A percentile compares a stretch with the other conserved stretches of the same genome.
Evolutionary conservation across 495 filamentous ascomycete species (phyloP).

Genomic region (Astrocystis sublimbata): DNA sequence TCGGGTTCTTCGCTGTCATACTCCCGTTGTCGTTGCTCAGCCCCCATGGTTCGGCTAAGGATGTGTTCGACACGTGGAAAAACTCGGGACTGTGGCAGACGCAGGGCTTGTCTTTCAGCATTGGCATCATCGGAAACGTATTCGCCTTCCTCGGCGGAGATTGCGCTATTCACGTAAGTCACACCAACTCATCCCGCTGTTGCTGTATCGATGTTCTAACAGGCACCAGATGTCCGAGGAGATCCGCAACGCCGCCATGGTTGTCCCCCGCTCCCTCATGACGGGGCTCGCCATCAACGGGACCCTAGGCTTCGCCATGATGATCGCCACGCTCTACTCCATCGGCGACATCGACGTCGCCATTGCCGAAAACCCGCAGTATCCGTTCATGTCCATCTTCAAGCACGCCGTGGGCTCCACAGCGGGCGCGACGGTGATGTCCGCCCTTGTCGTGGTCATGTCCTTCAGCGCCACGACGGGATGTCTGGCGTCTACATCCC

Average conservation of each 20-base stretch:
- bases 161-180: constrained; percentile 51
- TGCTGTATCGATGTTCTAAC: neutral
- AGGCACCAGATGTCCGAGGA: constrained; percentile 54
- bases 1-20: constrained; percentile 62
- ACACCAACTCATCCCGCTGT: neutral
- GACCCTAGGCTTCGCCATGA: constrained; percentile 52
- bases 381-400: constrained; percentile 54
- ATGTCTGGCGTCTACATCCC: constrained; percentile 48
- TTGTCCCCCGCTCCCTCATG: constrained; percentile 58
- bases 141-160: constrained; percentile 55
- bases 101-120: constrained; percentile 53
- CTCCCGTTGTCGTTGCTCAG: constrained; percentile 57
- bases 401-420: constrained; percentile 29
- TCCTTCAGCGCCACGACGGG: constrained; percentile 36
- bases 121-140: constrained; percentile 49
- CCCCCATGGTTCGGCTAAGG: constrained; percentile 44
- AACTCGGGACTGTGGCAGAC: constrained; percentile 59
- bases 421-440: constrained; percentile 36
- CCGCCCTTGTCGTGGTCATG: constrained; percentile 39
- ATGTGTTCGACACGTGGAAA: constrained; percentile 55
- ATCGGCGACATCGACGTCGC: constrained; percentile 50
- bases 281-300: constrained; percentile 51
- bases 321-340: constrained; percentile 55
- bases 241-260: constrained; percentile 55
- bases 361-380: constrained; percentile 41